A percentile compares a stretch with the other conserved stretches of the same genome.
Evolutionary conservation across 2,329 filamentous ascomycete genomes (phyloP).

Genomic region (Alternaria brassicae): DNA sequence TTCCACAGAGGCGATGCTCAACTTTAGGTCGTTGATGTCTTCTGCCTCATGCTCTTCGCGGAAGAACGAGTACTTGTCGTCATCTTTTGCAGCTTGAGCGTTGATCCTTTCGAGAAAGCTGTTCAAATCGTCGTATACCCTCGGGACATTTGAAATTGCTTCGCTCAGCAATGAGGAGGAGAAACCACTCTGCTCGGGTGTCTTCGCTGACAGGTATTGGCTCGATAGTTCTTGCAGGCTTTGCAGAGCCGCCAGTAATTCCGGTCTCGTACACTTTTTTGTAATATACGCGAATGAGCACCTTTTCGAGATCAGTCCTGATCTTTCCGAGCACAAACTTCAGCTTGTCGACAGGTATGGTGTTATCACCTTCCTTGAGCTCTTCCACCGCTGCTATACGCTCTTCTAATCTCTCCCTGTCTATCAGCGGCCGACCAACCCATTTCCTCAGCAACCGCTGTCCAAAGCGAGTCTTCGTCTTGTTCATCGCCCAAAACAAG

Average conservation of each 20-base stretch:
- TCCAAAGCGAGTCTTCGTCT: constrained; percentile 88
- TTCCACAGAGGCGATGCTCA: constrained; percentile 93
- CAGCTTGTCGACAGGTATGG: constrained; percentile 73
- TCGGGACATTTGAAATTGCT: constrained; percentile 77
- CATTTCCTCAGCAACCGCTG: constrained; percentile 89
- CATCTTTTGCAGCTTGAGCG: constrained; percentile 76
- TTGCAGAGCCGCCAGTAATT: constrained; percentile 84
- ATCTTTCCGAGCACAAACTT: constrained; percentile 73
- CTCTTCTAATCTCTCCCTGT: constrained; percentile 75
- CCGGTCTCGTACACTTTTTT: constrained; percentile 92
- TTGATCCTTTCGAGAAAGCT: constrained; percentile 86
- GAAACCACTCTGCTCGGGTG: constrained; percentile 74
- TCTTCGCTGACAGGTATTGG: constrained; percentile 74
- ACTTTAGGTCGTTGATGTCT: constrained; percentile 84
- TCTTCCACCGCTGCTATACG: constrained; percentile 87
- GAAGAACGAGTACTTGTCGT: constrained; percentile 97
- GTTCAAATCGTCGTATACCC: constrained; percentile 75
- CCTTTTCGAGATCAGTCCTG: constrained; percentile 87
- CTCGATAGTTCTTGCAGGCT: constrained; percentile 81
- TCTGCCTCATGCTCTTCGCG: constrained; percentile 86
- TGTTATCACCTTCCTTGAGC: constrained; percentile 72
- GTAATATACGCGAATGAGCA: constrained; percentile 94
- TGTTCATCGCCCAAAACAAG: constrained; percentile 93
- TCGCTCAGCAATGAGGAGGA: constrained; percentile 71
- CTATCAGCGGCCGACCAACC: constrained; percentile 88